Percentiles rank a stretch among this genome's conserved stretches.
Evolutionary conservation across 306 rosid species (phyloP).

Genomic region (Rosa multiflora): DNA sequence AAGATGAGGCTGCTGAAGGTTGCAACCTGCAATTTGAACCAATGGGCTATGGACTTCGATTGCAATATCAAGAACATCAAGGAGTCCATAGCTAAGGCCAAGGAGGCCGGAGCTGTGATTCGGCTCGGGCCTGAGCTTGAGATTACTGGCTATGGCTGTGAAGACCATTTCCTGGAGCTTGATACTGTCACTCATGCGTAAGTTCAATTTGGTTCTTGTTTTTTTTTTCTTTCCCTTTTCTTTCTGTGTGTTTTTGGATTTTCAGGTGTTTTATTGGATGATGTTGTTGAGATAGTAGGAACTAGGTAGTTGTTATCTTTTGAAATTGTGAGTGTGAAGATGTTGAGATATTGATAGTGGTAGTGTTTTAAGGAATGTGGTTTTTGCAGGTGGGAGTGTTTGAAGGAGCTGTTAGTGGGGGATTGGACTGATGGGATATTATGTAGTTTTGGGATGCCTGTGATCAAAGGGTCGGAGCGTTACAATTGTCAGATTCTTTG

Average conservation of each 20-base stretch:
- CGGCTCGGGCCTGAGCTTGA: slow-evolving; percentile 97
- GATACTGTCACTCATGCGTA: slow-evolving; percentile 85
- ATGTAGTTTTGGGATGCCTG: slow-evolving; percentile 96
- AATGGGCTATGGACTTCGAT: slow-evolving; percentile 98
- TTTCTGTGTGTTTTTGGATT: not conserved
- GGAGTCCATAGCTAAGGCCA: slow-evolving; percentile 61
- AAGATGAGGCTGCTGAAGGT: slow-evolving; percentile 88
- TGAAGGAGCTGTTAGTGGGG: slow-evolving; percentile 71
- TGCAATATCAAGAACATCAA: slow-evolving; percentile 66
- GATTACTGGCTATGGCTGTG: slow-evolving; percentile 93
- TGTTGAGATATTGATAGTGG: not conserved
- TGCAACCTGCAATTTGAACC: slow-evolving; percentile 91
- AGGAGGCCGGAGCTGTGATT: slow-evolving; percentile 70
- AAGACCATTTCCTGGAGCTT: slow-evolving; percentile 95
- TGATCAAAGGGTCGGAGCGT: slow-evolving; percentile 82
- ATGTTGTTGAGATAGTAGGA: not conserved
- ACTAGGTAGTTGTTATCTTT: not conserved
- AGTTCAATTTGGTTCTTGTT: not conserved
- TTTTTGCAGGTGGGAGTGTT: slow-evolving; percentile 85
- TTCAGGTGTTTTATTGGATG: not conserved
- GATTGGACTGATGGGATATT: slow-evolving; percentile 88
- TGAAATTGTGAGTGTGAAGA: not conserved
- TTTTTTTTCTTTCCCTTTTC: not conserved
- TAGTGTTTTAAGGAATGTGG: not conserved
- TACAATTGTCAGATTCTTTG: slow-evolving; percentile 87